Percentiles rank a stretch among this genome's conserved stretches.
Evolutionary conservation across 2,329 filamentous ascomycete genomes (phyloP).

Genomic region (Hypoxylon sp.): DNA sequence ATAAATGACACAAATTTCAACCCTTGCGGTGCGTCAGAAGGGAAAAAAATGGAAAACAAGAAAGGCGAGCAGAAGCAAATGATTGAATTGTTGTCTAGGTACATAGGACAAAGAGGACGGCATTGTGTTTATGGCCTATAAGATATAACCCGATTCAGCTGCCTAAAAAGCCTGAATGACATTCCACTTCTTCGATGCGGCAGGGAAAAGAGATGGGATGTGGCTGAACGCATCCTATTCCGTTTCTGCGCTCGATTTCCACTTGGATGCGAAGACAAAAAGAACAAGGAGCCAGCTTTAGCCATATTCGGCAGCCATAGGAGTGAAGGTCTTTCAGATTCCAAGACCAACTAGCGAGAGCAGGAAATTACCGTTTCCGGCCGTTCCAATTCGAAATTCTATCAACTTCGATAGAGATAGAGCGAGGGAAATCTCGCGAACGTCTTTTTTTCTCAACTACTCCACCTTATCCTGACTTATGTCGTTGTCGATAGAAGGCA

Average conservation of each 20-base stretch:
- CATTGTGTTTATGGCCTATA: conserved; percentile 10
- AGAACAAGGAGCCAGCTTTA: conserved; percentile 17
- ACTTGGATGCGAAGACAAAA: conserved; percentile 38
- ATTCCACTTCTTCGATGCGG: conserved; percentile 38
- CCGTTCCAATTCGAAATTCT: conserved; percentile 1
- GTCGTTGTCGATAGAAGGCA: neutral
- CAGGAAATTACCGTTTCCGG: conserved; percentile 27
- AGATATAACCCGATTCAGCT: conserved; percentile 18
- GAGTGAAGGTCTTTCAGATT: conserved; percentile 19
- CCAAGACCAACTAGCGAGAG: neutral
- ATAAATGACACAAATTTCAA: neutral
- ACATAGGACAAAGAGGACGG: conserved; percentile 31
- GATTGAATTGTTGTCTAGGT: conserved; percentile 22
- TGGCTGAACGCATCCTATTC: conserved; percentile 38
- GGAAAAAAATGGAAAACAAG: conserved; percentile 9
- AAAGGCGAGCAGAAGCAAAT: conserved; percentile 18
- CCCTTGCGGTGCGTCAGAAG: conserved; percentile 6
- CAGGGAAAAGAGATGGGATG: conserved; percentile 17
- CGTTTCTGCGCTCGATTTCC: conserved; percentile 16
- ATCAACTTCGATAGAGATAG: neutral
- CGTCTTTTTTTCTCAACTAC: neutral
- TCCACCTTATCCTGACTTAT: neutral
- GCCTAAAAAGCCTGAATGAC: conserved; percentile 25
- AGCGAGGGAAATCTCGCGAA: neutral
- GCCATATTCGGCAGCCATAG: conserved; percentile 31